Conservation (phyloP, 2,329 filamentous ascomycete species). For the Dactylellina haptotyla region DNA sequence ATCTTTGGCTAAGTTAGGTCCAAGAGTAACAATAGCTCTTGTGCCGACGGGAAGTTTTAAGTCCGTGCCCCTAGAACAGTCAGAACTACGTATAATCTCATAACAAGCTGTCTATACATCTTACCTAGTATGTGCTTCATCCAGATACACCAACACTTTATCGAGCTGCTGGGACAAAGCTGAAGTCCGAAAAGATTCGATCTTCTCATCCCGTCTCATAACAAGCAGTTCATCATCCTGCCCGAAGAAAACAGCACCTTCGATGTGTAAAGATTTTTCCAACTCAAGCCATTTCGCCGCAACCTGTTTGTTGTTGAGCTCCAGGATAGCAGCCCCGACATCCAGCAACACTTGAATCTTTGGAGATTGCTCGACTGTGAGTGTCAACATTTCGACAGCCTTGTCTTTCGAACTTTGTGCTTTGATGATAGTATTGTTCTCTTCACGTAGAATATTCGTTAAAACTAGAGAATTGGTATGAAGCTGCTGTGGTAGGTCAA, state of each 20-base stretch:
- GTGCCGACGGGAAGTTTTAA: constrained; percentile 20
- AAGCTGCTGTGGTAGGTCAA: constrained; percentile 67
- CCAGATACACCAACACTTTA: constrained; percentile 73
- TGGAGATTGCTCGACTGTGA: constrained; percentile 62
- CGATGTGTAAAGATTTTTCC: not conserved
- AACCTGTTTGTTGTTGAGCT: constrained; percentile 69
- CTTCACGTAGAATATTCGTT: constrained; percentile 52
- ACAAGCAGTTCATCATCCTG: constrained; percentile 68
- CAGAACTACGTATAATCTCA: not conserved
- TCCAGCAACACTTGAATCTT: constrained; percentile 72
- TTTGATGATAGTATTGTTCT: constrained; percentile 25
- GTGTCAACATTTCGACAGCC: constrained; percentile 62
- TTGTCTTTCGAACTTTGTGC: constrained; percentile 58
- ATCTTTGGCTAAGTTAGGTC: constrained; percentile 74
- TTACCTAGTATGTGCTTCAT: constrained; percentile 76
- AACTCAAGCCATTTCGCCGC: constrained; percentile 67
- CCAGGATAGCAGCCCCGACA: constrained; percentile 75
- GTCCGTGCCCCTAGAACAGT: constrained; percentile 32
- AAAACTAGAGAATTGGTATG: constrained; percentile 77
- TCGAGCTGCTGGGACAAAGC: constrained; percentile 69
- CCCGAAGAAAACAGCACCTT: constrained; percentile 69
- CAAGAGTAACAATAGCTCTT: constrained; percentile 69
- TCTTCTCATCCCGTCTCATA: constrained; percentile 62
- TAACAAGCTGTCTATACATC: constrained; percentile 65
- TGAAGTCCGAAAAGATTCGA: constrained; percentile 68